Evolutionary conservation across 768 basidiomycete genomes (phyloP), one percentile per base, ranked within the genome.

Genomic region (Pleurotus platypus): DNA sequence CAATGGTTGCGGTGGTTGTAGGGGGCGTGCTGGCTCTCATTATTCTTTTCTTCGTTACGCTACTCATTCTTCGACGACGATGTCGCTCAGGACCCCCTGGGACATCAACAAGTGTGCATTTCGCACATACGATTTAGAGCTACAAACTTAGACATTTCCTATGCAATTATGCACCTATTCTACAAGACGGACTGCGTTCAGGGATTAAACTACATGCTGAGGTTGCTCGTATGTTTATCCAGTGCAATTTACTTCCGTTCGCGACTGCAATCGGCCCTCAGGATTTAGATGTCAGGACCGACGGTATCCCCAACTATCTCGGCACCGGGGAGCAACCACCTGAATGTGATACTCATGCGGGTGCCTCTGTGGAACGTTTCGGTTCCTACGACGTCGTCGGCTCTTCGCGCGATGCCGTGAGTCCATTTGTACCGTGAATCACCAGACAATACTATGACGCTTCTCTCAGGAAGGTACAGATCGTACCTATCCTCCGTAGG

Each of bases 381-480:
- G 9, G 57, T 62, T 13, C 56, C 66, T 65, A 76, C 71, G 15
- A 94, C 87, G 66, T 95, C 93, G 39, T 77, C 75, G 38, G 62
- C 72, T 53, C 81, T 72, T 54, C 78, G 78, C 30, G 84, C 81
- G 57, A 98, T 98, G 4, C 90, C 95, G 70, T 98, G 95, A 7
- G 83, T 84, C 92, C 93, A 98, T 2, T 72, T 69, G 69, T 92
- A 97, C 39, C 95, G 81, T 12, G 95, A 92, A 35, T 89, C 87
- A 35, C 84, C 85, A 3, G 85, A 83, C 59, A 98, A 75, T 47
- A 94, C 84, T 57, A 95, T 75, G 18, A 96, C 72, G 58, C 87
- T 90, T 49, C 90, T 72, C 55, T 84, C 81, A 0, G 91, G 88
- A 15, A 98, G 78, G 68, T 89, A 91, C 24, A 94, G 60, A 51